phyloP scores from a whole-genome alignment of 805 yeast species.

The Hemisphaericaspora nanyangensis region DNA sequence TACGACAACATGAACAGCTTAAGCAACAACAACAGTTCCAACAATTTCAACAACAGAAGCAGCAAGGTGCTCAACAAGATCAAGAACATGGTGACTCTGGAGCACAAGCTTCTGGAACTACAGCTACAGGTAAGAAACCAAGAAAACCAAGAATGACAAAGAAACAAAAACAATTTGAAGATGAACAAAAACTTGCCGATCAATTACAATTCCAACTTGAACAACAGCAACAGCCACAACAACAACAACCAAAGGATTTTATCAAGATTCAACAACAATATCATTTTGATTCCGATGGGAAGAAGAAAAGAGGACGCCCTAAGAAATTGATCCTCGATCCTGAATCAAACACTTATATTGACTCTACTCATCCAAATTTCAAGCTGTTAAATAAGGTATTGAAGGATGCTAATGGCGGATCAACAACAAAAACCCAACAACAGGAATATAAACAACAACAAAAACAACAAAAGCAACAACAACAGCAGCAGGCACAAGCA shows the following conservation, averaged over 20 bases:
- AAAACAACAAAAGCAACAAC: background rate
- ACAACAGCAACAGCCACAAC: slow-evolving; percentile 9
- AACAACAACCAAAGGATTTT: slow-evolving; percentile 2
- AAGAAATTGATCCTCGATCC: slow-evolving; percentile 39
- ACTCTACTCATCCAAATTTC: slow-evolving; percentile 39
- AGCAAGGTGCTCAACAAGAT: slow-evolving; percentile 5
- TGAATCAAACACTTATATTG: slow-evolving; percentile 37
- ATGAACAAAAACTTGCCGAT: slow-evolving; percentile 11
- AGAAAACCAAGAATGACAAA: slow-evolving; percentile 9
- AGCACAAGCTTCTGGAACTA: background rate
- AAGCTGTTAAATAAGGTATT: slow-evolving; percentile 32
- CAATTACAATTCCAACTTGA: too few species aligned
- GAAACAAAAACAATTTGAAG: slow-evolving; percentile 6
- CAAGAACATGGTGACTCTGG: slow-evolving; percentile 2
- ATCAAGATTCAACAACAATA: slow-evolving; percentile 2
- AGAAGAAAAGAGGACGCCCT: slow-evolving; percentile 41
- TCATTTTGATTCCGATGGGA: slow-evolving; percentile 14
- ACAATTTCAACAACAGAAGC: slow-evolving; percentile 8
- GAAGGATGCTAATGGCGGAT: slow-evolving; percentile 8
- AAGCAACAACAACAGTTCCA: slow-evolving; percentile 10
- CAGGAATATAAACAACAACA: background rate
- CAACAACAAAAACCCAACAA: background rate
- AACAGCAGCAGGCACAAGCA: slow-evolving; percentile 1
- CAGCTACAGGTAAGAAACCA: slow-evolving; percentile 5
- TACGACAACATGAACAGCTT: background rate